A percentile compares a stretch with the other conserved stretches of the same genome.
Conservation (phyloP, 768 basidiomycete genomes). For the Leccinum subgranulosum region DNA sequence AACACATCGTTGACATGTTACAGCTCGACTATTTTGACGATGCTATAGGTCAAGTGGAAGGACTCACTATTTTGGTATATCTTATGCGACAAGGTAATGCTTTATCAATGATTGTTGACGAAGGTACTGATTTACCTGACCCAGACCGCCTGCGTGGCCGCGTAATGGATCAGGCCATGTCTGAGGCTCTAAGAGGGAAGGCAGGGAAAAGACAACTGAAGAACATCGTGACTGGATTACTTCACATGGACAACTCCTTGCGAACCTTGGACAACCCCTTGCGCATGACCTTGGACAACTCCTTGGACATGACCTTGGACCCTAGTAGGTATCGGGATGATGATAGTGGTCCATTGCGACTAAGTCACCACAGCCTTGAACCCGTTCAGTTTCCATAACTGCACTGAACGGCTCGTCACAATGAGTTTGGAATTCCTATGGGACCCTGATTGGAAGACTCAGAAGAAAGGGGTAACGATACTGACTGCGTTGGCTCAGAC, state of each 20-base stretch:
- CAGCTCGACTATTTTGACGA: slow-evolving; percentile 22
- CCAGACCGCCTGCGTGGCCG: slow-evolving; percentile 11
- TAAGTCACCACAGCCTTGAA: background rate
- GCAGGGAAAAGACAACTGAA: slow-evolving; percentile 7
- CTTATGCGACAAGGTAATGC: slow-evolving; percentile 19
- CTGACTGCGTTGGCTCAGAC: slow-evolving; percentile 22
- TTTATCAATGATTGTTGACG: background rate
- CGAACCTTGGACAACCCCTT: too few species aligned
- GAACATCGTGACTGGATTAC: slow-evolving; percentile 20
- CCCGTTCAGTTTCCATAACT: too few species aligned
- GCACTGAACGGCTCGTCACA: slow-evolving; percentile 7
- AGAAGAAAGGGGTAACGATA: slow-evolving; percentile 22
- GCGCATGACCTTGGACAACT: too few species aligned
- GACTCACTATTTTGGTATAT: slow-evolving; percentile 21
- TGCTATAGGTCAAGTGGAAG: slow-evolving; percentile 20
- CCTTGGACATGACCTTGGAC: too few species aligned
- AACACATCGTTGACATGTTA: slow-evolving; percentile 19
- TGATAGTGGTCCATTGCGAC: too few species aligned
- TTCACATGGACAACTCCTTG: slow-evolving; percentile 12
- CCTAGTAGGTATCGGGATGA: slow-evolving; percentile 1
- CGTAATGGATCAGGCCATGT: slow-evolving; percentile 14
- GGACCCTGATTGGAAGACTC: slow-evolving; percentile 10
- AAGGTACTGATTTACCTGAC: background rate
- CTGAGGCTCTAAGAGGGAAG: slow-evolving; percentile 15
- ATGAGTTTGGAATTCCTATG: slow-evolving; percentile 7